Evolutionary conservation across 345 rosid species (phyloP).

Genomic region (Euphorbia pulcherrima): DNA sequence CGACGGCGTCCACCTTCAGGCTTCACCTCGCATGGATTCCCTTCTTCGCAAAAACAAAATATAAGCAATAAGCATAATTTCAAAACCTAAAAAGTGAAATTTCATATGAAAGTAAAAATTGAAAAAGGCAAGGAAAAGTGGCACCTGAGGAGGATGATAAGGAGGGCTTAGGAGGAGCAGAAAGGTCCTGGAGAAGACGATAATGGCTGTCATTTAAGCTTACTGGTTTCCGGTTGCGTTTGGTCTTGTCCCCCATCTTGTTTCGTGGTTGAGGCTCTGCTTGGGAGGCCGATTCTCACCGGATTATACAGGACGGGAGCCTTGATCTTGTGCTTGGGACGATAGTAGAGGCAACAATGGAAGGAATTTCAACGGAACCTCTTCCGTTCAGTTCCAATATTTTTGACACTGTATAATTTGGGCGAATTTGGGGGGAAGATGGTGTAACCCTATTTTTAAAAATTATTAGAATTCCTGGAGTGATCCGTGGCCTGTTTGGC

Average conservation of each 20-base stretch:
- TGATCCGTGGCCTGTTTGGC: no score
- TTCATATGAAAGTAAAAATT: not conserved
- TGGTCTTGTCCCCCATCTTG: conserved; percentile 51
- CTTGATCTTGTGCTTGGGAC: no score
- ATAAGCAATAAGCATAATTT: not conserved
- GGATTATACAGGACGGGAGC: no score
- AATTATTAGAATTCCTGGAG: no score
- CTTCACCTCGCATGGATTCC: conserved; percentile 24
- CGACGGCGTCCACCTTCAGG: conserved; percentile 32
- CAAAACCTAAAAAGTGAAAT: not conserved
- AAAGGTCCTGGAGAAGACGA: conserved; percentile 68
- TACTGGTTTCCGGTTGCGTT: conserved; percentile 45
- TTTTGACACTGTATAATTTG: no score
- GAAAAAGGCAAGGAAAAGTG: not conserved
- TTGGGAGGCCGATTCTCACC: no score
- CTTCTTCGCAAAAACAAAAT: conserved; percentile 28
- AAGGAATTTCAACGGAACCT: no score
- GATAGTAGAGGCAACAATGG: no score
- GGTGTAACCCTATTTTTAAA: no score
- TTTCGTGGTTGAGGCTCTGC: no score
- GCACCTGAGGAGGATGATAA: conserved; percentile 26
- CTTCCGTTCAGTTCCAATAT: no score
- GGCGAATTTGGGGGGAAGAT: no score
- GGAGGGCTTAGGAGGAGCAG: conserved; percentile 48
- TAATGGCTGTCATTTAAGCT: conserved; percentile 84